Evolutionary conservation across 2,329 filamentous ascomycete genomes (phyloP), one percentile per base, ranked within the genome.

Genomic region (Sporothrix variecibatus): DNA sequence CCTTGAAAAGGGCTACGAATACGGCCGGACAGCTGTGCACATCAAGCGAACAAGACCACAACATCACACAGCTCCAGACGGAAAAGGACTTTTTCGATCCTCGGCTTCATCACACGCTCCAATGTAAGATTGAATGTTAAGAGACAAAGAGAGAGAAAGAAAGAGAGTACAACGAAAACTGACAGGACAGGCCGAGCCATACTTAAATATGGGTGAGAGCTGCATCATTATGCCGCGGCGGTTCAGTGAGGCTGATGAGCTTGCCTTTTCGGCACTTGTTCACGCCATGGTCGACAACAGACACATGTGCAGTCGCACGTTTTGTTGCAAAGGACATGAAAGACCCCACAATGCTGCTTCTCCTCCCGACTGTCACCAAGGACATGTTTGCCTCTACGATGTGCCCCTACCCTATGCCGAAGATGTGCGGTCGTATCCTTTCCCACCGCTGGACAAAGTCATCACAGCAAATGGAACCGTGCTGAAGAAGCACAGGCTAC

Each of bases 331-430:
- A 98, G 80, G 93, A 97, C 75, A 90, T 90, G 77, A 94, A 93
- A 77, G 88, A 93, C 1, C 95, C 96, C 0, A 80, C 90, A 40
- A 84, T 98, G 20, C 83, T 97, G 0, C 85, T 98, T 17, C 87
- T 99, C 60, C 91, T 93, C 5, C 96, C 96, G 2, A 88, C 90
- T 26, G 90, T 97, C 75, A 93, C 97, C 76, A 85, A 88, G 2
- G 91, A 93, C 90, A 93, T 77, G 95, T 98, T 81, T 95, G 93
- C 78, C 86, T 99, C 1, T 91, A 97, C 76, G 96, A 99, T 80
- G 88, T 97, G 0, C 94, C 96, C 49, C 86, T 98, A 6, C 96
- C 96, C 0, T 99, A 98, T 79, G 92, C 94, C 2, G 96, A 99
- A 84, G 96, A 99, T 80, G 87, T 98, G 67, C 90, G 96, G 49